phyloP scores from a whole-genome alignment of 2,329 filamentous ascomycete species.

The Clarireedia monteithiana region DNA sequence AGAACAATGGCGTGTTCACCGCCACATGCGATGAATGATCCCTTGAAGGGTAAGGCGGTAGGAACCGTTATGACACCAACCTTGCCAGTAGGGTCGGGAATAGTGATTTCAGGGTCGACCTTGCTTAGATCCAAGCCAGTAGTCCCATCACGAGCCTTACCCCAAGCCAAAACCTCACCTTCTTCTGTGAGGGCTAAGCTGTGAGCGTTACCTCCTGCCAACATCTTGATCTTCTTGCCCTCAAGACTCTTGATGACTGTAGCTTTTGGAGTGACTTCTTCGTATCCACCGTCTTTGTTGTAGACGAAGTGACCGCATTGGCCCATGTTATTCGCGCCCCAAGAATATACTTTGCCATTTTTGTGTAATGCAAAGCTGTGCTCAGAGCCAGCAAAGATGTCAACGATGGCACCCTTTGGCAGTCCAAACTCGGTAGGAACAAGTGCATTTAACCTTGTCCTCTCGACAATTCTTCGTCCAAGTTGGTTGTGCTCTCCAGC shows the following conservation, averaged over 20 bases:
- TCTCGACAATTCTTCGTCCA: conserved; percentile 37
- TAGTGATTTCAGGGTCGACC: conserved; percentile 44
- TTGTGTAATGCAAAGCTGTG: conserved; percentile 72
- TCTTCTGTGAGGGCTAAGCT: conserved; percentile 48
- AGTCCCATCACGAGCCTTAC: conserved; percentile 47
- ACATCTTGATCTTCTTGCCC: conserved; percentile 41
- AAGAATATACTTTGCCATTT: conserved; percentile 64
- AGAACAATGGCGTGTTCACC: conserved; percentile 69
- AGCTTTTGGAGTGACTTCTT: conserved; percentile 63
- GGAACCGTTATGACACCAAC: conserved; percentile 61
- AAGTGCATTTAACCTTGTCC: conserved; percentile 17
- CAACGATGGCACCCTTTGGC: conserved; percentile 8
- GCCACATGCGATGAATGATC: conserved; percentile 53
- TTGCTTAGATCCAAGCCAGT: conserved; percentile 48
- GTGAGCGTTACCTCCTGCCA: conserved; percentile 48
- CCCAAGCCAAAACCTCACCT: conserved; percentile 54
- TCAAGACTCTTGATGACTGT: conserved; percentile 56
- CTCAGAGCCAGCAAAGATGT: conserved; percentile 53
- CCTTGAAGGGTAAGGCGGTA: conserved; percentile 43
- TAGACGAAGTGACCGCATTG: conserved; percentile 56
- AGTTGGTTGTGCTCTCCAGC: conserved; percentile 56
- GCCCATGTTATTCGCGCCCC: conserved; percentile 82
- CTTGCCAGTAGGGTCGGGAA: conserved; percentile 55
- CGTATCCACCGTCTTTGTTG: conserved; percentile 46
- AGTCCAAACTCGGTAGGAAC: conserved; percentile 12